These are phyloP conservation scores for Vitis cinerea DNA, from an alignment of 164 flowering plant genomes.

Conservation along the genomic window DNA sequence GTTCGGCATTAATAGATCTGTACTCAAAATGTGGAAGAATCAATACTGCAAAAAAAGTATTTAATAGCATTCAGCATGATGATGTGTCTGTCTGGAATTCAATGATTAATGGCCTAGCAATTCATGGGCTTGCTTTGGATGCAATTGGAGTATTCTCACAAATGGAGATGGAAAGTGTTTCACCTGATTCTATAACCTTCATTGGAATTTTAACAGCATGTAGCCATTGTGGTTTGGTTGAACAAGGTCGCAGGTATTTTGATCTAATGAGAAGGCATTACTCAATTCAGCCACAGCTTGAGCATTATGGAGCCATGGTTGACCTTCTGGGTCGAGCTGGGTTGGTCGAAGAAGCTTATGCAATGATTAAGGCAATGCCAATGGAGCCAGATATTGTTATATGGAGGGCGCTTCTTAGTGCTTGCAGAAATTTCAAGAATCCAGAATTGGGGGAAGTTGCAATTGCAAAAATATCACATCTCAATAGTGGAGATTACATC, in stretches of 20 bases:
- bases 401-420: conserved; percentile 76
- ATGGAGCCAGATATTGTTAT: conserved; percentile 66
- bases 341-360: conserved; percentile 58
- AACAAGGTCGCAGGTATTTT: conserved; percentile 52
- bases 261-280: conserved; percentile 42
- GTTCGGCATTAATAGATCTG: conserved; percentile 69
- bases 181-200: conserved; percentile 56
- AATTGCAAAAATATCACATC: conserved; percentile 39
- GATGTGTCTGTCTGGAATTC: conserved; percentile 76
- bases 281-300: conserved; percentile 55
- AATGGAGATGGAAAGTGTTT: conserved; percentile 46
- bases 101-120: conserved; percentile 73
- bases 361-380: conserved; percentile 52
- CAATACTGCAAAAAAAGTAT: conserved; percentile 48
- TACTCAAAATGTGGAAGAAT: conserved; percentile 77
- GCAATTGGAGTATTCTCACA: conserved; percentile 46
- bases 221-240: conserved; percentile 66
- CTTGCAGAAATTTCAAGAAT: conserved; percentile 57
- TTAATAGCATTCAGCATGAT: conserved; percentile 24
- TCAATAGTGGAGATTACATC: conserved; percentile 69
- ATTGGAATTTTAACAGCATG: conserved; percentile 59
- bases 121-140: conserved; percentile 73
- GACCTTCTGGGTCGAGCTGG: conserved; percentile 80
- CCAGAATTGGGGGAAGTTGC: conserved; percentile 54
- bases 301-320: conserved; percentile 83